Conservation (phyloP, 805 yeast genomes). For the Jamesozyma gamospora region DNA sequence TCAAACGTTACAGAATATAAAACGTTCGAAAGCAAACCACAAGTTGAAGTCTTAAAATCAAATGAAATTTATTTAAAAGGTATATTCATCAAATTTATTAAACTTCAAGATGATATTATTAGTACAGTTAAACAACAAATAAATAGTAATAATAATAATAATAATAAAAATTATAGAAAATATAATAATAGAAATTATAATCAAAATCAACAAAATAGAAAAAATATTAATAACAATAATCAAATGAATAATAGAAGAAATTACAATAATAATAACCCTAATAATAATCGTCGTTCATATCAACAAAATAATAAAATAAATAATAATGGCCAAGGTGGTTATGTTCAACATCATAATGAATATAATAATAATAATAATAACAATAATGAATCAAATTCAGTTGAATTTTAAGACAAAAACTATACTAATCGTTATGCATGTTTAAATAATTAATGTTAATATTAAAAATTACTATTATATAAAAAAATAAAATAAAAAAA, state of each 20-base stretch:
- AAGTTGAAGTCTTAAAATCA: conserved; percentile 46
- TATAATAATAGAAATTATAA: conserved; percentile 15
- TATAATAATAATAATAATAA: conserved; percentile 4
- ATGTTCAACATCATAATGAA: conserved; percentile 22
- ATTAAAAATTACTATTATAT: too few species aligned
- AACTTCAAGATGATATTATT: conserved; percentile 67
- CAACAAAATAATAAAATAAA: conserved; percentile 13
- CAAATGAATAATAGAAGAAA: conserved; percentile 2
- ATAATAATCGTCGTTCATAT: conserved; percentile 12
- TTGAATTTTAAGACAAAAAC: conserved; percentile 10
- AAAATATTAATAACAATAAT: conserved; percentile 8
- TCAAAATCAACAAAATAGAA: conserved; percentile 23
- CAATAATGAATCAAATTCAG: conserved; percentile 17
- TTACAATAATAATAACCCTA: conserved; percentile 23
- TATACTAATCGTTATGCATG: too few species aligned
- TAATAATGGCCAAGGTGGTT: conserved; percentile 4
- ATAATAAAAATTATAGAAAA: conserved; percentile 28
- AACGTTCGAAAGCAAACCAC: conserved; percentile 30
- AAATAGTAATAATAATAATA: conserved; percentile 37
- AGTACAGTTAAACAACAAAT: conserved; percentile 65
- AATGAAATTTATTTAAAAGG: conserved; percentile 80
- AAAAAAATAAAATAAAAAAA: too few species aligned
- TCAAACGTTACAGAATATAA: conserved; percentile 46
- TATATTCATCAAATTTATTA: conserved; percentile 65
- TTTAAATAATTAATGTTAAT: conserved; percentile 2